Conservation (phyloP, 208 protist species). For the Acanthamoeba royreba region DNA sequence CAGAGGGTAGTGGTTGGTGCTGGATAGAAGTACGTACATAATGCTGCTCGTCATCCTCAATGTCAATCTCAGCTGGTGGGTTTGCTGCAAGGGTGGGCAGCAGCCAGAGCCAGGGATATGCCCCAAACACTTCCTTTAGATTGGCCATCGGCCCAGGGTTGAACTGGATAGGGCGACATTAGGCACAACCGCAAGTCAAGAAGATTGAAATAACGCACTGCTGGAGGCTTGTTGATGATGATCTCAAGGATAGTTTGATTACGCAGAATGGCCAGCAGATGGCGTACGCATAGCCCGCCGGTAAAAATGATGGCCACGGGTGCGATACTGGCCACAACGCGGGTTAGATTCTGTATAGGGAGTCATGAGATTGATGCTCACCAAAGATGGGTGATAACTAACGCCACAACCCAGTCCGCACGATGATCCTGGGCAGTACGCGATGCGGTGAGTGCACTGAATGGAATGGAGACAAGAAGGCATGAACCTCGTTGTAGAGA, state of each 20-base stretch:
- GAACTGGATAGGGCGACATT: not conserved
- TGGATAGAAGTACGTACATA: too few relatives aligned
- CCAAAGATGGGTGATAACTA: too few relatives aligned
- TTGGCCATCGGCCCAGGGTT: not conserved
- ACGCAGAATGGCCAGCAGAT: not conserved
- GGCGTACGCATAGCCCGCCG: not conserved
- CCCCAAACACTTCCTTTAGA: not conserved
- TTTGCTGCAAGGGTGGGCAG: not conserved
- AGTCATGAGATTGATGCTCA: too few relatives aligned
- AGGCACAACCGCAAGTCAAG: not conserved
- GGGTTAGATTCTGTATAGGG: not conserved
- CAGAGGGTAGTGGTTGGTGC: too few relatives aligned
- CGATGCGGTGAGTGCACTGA: not conserved
- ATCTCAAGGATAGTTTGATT: not conserved
- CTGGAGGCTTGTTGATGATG: not conserved
- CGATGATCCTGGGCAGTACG: too few relatives aligned
- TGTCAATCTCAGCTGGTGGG: too few relatives aligned
- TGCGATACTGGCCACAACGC: not conserved
- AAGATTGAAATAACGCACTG: not conserved
- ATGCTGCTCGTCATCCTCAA: too few relatives aligned
- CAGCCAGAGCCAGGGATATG: not conserved
- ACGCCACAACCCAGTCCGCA: too few relatives aligned
- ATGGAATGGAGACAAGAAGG: not conserved
- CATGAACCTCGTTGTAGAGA: not conserved
- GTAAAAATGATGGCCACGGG: not conserved